Percentiles rank a stretch among this genome's conserved stretches.
These are phyloP conservation scores for Hibiscus syriacus DNA, from an alignment of 345 rosid species.

Conservation along the genomic window DNA sequence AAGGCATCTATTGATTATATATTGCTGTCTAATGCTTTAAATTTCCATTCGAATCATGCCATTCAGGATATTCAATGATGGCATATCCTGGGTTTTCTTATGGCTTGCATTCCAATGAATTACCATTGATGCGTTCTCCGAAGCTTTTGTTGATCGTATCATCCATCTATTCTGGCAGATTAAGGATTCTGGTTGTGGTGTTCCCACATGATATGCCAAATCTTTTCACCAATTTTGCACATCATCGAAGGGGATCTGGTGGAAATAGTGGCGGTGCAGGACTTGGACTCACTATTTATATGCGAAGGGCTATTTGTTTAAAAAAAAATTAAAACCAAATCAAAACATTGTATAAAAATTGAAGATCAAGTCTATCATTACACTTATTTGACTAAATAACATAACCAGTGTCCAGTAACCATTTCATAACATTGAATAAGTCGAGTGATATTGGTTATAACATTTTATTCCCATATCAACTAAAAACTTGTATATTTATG, in stretches of 20 bases:
- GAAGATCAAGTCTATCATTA: no score
- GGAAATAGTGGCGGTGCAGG: slow-evolving; percentile 49
- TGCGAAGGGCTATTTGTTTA: no score
- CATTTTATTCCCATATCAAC: no score
- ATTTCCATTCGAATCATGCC: neutral
- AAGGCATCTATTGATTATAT: neutral
- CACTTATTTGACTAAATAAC: no score
- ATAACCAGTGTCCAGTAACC: no score
- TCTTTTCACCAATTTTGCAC: slow-evolving; percentile 63
- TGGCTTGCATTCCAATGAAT: neutral
- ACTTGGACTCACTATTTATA: slow-evolving; percentile 87
- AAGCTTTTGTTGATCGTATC: neutral
- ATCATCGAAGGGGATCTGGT: slow-evolving; percentile 40
- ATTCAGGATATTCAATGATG: neutral
- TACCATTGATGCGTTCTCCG: neutral
- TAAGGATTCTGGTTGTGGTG: slow-evolving; percentile 84
- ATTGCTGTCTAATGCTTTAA: neutral
- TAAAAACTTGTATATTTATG: no score
- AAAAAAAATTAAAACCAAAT: no score
- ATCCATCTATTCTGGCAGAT: slow-evolving; percentile 44
- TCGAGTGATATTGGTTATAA: no score
- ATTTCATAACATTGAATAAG: no score
- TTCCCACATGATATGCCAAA: slow-evolving; percentile 63
- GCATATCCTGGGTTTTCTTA: neutral
- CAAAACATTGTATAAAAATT: no score